phyloP scores from a whole-genome alignment of 2,329 filamentous ascomycete genomes.

The Endothia cerciana region DNA sequence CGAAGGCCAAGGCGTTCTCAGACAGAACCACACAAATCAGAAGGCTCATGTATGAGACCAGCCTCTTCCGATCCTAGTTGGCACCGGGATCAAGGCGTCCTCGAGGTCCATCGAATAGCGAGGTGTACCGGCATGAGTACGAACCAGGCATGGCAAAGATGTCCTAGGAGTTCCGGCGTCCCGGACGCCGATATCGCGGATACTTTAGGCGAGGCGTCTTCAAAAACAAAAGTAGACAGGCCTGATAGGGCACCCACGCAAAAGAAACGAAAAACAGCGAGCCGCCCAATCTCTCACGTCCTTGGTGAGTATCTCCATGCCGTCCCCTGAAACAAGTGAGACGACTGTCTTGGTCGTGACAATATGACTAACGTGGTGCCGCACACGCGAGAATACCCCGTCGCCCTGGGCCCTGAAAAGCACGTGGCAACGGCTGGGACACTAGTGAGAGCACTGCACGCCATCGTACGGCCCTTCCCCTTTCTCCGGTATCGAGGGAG shows the following conservation, averaged over 20 bases:
- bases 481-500: constrained; percentile 5
- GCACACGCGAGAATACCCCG: constrained; percentile 1
- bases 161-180: constrained; percentile 7
- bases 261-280: background rate
- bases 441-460: constrained; percentile 4
- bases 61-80: background rate
- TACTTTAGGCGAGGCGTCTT: background rate
- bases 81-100: constrained; percentile 1
- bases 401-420: constrained; percentile 5
- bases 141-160: background rate
- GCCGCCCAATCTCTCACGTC: background rate
- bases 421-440: constrained; percentile 5
- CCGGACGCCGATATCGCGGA: constrained; percentile 7
- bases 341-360: background rate
- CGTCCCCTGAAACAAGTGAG: background rate
- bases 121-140: background rate
- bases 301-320: background rate
- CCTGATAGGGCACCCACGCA: constrained; percentile 1
- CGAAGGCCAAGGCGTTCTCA: background rate
- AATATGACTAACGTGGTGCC: constrained; percentile 7
- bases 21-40: background rate
- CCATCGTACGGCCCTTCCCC: constrained; percentile 2
- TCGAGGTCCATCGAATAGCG: constrained; percentile 1
- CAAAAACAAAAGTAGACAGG: background rate
- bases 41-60: background rate